Percentiles rank a stretch among this genome's conserved stretches.
These are phyloP conservation scores for Pseudogymnoascus sp. DNA, from an alignment of 2,329 filamentous ascomycete species.

Conservation along the genomic window DNA sequence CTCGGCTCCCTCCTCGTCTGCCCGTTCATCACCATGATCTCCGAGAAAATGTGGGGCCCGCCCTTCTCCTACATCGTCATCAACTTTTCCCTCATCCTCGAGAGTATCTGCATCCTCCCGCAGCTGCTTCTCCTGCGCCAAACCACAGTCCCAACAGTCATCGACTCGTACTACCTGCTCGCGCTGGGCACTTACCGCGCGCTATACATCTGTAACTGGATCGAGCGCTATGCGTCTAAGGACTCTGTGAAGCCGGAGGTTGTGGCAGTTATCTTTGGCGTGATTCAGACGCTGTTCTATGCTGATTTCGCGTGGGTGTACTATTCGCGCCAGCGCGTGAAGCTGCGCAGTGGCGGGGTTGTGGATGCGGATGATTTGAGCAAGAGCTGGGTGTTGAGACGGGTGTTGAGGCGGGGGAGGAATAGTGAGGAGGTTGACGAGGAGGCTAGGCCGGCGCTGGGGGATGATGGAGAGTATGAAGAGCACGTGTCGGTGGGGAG, in stretches of 20 bases:
- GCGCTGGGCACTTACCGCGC: constrained; percentile 80
- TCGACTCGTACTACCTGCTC: constrained; percentile 92
- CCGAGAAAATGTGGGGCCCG: constrained; percentile 43
- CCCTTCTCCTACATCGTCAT: constrained; percentile 61
- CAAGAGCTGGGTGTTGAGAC: constrained; percentile 74
- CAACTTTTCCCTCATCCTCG: constrained; percentile 85
- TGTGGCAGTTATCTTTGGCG: constrained; percentile 74
- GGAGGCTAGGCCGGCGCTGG: constrained; percentile 21
- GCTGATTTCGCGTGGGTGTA: constrained; percentile 96
- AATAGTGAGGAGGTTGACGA: constrained; percentile 19
- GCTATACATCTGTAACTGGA: constrained; percentile 90
- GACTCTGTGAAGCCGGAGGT: constrained; percentile 60
- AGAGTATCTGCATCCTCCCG: constrained; percentile 82
- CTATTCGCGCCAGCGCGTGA: constrained; percentile 85
- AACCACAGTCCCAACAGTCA: constrained; percentile 90
- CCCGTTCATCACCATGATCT: constrained; percentile 65
- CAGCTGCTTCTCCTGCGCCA: constrained; percentile 87
- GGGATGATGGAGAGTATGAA: constrained; percentile 20
- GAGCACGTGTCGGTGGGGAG: not conserved
- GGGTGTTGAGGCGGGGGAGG: constrained; percentile 58
- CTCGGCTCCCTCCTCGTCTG: constrained; percentile 58
- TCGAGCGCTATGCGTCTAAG: constrained; percentile 54
- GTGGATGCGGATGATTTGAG: constrained; percentile 85
- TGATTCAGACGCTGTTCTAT: constrained; percentile 85
- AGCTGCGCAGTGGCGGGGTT: constrained; percentile 78